Conservation (phyloP, 2,329 filamentous ascomycete genomes). For the Nemania bipapillata region DNA sequence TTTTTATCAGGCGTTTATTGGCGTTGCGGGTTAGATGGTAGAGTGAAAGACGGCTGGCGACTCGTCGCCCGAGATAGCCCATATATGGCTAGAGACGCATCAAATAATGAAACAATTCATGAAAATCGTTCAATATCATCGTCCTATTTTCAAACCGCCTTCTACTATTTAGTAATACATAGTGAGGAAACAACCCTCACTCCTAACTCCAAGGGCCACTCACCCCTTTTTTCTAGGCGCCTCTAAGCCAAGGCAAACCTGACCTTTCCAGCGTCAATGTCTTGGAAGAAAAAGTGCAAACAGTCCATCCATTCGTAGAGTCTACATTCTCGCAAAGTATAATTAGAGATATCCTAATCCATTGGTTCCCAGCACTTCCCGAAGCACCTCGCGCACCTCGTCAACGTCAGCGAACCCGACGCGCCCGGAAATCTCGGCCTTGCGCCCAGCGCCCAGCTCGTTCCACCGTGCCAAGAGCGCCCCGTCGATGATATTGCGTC, state of each 20-base stretch:
- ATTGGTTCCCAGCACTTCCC: conserved; percentile 62
- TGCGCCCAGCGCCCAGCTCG: conserved; percentile 76
- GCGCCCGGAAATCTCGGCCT: conserved; percentile 77
- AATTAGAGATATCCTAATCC: conserved; percentile 63
- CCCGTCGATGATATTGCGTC: conserved; percentile 80
- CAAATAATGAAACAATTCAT: conserved; percentile 13
- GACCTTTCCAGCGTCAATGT: conserved; percentile 10
- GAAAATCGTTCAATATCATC: conserved; percentile 1
- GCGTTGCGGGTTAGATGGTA: conserved; percentile 18
- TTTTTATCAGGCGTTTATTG: conserved; percentile 13
- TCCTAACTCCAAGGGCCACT: conserved; percentile 19
- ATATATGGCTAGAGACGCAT: not conserved
- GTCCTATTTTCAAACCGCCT: not conserved
- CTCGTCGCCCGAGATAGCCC: not conserved
- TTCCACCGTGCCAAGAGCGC: conserved; percentile 78
- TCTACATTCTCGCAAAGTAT: not conserved
- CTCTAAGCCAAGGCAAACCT: conserved; percentile 12
- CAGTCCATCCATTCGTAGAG: not conserved
- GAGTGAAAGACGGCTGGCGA: not conserved
- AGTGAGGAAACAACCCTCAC: conserved; percentile 1
- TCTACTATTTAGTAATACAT: conserved; percentile 7
- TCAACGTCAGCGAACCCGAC: conserved; percentile 73
- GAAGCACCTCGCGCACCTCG: conserved; percentile 71
- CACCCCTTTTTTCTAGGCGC: conserved; percentile 16
- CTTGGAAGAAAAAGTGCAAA: not conserved